Conservation (phyloP, 371 early-diverging fungal species). For the Mucor saturninus region DNA sequence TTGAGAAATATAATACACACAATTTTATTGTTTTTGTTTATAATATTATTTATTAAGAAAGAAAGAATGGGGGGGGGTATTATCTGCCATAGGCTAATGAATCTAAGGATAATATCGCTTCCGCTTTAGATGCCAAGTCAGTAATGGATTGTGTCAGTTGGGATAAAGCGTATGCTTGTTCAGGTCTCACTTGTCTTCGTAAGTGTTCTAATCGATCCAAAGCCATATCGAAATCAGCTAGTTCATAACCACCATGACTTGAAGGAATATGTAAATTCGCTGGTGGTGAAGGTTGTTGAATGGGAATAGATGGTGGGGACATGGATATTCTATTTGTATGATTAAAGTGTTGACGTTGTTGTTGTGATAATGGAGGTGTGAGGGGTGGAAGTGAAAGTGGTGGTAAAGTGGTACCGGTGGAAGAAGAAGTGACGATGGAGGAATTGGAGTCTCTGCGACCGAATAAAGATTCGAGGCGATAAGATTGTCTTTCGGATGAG, state of each 20-base stretch:
- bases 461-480: conserved; percentile 31
- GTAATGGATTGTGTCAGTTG: conserved; percentile 32
- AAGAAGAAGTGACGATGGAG: conserved; percentile 20
- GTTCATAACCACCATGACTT: conserved; percentile 22
- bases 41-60: no score
- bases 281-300: conserved; percentile 13
- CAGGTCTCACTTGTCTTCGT: conserved; percentile 40
- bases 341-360: conserved; percentile 7
- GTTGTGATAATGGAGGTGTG: conserved; percentile 23
- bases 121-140: conserved; percentile 36
- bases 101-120: conserved; percentile 35
- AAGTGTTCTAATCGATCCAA: conserved; percentile 30
- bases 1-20: no score
- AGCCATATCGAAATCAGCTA: conserved; percentile 36
- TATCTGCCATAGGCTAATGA: conserved; percentile 33
- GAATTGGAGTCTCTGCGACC: conserved; percentile 23
- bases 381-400: conserved; percentile 27
- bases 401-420: conserved; percentile 21
- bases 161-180: conserved; percentile 39
- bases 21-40: no score
- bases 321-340: conserved; percentile 1
- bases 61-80: background rate
- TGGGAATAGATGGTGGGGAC: conserved; percentile 2
- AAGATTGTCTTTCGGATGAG: conserved; percentile 33
- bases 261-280: background rate